A percentile compares a stretch with the other conserved stretches of the same genome.
These are phyloP conservation scores for Rhizopogon vesiculosus DNA, from an alignment of 768 basidiomycete species.

Conservation along the genomic window DNA sequence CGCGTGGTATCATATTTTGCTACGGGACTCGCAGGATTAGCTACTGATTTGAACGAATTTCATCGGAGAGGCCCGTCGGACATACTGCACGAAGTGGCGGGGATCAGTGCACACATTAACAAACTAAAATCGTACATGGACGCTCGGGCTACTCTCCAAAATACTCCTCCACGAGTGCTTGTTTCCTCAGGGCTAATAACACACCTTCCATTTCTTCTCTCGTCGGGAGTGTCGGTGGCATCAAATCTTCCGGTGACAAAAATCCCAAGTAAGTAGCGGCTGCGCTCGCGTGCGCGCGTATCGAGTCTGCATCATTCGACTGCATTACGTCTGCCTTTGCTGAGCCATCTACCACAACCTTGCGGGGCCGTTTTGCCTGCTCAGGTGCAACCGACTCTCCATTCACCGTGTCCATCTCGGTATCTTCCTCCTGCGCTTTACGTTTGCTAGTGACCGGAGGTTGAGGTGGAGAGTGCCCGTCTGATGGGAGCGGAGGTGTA, in stretches of 20 bases:
- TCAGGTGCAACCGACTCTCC: not conserved
- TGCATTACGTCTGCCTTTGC: not conserved
- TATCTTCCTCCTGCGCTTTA: not conserved
- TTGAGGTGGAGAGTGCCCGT: not conserved
- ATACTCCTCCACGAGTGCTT: constrained; percentile 78
- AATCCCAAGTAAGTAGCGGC: constrained; percentile 71
- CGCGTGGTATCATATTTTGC: no score
- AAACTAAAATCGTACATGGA: not conserved
- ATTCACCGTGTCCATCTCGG: not conserved
- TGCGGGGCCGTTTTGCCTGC: not conserved
- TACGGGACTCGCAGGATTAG: no score
- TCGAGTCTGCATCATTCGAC: constrained; percentile 13
- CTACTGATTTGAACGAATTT: no score
- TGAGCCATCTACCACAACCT: not conserved
- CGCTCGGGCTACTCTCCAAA: constrained; percentile 36
- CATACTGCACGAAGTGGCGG: not conserved
- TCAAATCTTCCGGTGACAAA: constrained; percentile 64
- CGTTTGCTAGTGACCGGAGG: not conserved
- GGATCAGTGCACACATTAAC: not conserved
- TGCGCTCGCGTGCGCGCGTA: constrained; percentile 40
- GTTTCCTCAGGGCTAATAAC: constrained; percentile 72
- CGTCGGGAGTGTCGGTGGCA: constrained; percentile 73
- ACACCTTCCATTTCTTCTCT: constrained; percentile 76
- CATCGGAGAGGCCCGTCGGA: no score
- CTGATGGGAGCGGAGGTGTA: constrained; percentile 20